Evolutionary conservation across 768 basidiomycete genomes (phyloP).

Genomic region (Jaapia argillacea): DNA sequence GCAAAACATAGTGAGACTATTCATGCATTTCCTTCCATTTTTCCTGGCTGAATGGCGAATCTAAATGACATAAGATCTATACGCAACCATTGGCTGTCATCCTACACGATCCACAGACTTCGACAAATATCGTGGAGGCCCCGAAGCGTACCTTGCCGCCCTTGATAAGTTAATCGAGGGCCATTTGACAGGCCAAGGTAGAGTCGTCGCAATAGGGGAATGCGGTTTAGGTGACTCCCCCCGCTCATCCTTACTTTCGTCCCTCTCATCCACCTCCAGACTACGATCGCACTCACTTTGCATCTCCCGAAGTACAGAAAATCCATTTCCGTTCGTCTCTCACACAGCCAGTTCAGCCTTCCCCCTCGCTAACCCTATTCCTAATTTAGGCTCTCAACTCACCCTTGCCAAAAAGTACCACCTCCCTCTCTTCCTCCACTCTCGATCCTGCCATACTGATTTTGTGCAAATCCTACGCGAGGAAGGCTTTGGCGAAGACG

Average conservation of each 20-base stretch:
- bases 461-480: conserved; percentile 55
- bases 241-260: not conserved
- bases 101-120: conserved; percentile 70
- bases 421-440: conserved; percentile 76
- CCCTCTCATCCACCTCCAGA: conserved; percentile 30
- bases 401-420: conserved; percentile 56
- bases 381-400: conserved; percentile 49
- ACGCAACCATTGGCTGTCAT: conserved; percentile 72
- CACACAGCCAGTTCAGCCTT: too few species aligned
- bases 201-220: conserved; percentile 69
- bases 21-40: not conserved
- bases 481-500: conserved; percentile 50
- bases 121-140: conserved; percentile 42
- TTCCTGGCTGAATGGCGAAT: too few species aligned
- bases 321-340: conserved; percentile 55
- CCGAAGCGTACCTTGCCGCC: conserved; percentile 48
- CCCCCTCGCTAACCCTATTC: too few species aligned
- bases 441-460: conserved; percentile 64
- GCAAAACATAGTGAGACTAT: conserved; percentile 35
- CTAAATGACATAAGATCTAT: conserved; percentile 33
- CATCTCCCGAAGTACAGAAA: conserved; percentile 47
- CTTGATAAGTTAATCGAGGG: conserved; percentile 43
- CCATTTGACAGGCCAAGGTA: conserved; percentile 40
- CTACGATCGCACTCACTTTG: conserved; percentile 67
- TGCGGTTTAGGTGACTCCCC: conserved; percentile 56